A percentile compares a stretch with the other conserved stretches of the same genome.
Conservation (phyloP, 2,329 filamentous ascomycete genomes). For the Plectosphaerella sp. region DNA sequence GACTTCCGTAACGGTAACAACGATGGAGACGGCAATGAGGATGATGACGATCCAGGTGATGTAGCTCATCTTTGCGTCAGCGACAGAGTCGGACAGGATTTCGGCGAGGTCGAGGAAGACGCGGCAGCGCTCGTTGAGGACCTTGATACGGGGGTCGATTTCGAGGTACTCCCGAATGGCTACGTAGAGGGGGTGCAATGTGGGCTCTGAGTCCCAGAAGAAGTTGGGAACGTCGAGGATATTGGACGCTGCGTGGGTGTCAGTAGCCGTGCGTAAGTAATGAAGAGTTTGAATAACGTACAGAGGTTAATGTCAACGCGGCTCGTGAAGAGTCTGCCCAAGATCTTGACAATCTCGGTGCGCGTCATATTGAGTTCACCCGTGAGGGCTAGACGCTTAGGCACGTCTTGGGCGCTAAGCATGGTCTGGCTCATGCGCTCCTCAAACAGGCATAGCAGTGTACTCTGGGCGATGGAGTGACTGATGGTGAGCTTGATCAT, state of each 20-base stretch:
- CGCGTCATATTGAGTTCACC: slow-evolving; percentile 88
- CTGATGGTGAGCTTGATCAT: slow-evolving; percentile 99
- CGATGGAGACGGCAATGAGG: slow-evolving; percentile 84
- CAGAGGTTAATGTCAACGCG: slow-evolving; percentile 96
- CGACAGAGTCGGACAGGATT: slow-evolving; percentile 87
- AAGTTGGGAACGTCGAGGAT: slow-evolving; percentile 95
- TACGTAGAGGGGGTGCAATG: slow-evolving; percentile 86
- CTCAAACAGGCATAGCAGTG: slow-evolving; percentile 93
- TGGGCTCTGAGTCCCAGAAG: slow-evolving; percentile 98
- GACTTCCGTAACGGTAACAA: slow-evolving; percentile 88
- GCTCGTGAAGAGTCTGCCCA: slow-evolving; percentile 87
- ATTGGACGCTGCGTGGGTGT: slow-evolving; percentile 67
- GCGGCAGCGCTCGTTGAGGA: slow-evolving; percentile 92
- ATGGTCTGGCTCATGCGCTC: slow-evolving; percentile 94
- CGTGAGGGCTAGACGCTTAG: slow-evolving; percentile 81
- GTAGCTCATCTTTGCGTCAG: slow-evolving; percentile 89
- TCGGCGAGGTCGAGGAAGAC: slow-evolving; percentile 96
- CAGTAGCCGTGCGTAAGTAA: neutral
- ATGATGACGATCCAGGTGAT: slow-evolving; percentile 99
- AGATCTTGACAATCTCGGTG: slow-evolving; percentile 85
- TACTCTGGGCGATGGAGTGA: slow-evolving; percentile 95
- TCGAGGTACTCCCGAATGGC: slow-evolving; percentile 97
- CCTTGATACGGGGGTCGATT: slow-evolving; percentile 91
- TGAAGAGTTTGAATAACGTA: slow-evolving; percentile 42
- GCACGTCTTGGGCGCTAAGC: slow-evolving; percentile 87